Evolutionary conservation across 106 monocot species (phyloP).

Genomic region (Dendrobium nobile): DNA sequence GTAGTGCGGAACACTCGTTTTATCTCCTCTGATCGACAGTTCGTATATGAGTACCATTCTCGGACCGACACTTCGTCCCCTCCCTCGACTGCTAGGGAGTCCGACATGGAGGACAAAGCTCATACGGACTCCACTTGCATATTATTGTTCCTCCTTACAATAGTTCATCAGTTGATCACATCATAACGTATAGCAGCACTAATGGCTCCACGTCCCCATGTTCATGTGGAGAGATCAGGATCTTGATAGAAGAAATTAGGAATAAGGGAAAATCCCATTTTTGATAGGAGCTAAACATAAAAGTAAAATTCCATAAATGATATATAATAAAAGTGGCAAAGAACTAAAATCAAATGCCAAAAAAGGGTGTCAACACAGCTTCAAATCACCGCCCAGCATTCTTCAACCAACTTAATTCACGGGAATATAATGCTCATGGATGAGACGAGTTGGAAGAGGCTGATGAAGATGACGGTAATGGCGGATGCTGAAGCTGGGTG

Average conservation of each 20-base stretch:
- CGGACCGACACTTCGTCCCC: no score
- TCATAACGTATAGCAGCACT: background rate
- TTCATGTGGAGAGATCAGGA: background rate
- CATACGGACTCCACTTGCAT: background rate
- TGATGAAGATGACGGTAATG: background rate
- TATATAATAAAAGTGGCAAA: slow-evolving; percentile 5
- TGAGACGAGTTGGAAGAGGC: background rate
- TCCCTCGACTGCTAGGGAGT: no score
- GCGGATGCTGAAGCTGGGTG: background rate
- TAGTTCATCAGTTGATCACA: background rate
- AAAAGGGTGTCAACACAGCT: background rate
- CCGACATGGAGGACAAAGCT: no score
- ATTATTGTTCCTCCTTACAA: background rate
- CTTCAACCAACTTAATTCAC: no score
- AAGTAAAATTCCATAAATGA: slow-evolving; percentile 24
- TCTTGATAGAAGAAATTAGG: background rate
- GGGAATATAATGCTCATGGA: background rate
- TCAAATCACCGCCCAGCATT: background rate
- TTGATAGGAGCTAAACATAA: no score
- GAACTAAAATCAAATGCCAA: no score
- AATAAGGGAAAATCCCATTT: background rate
- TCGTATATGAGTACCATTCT: no score
- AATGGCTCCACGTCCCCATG: background rate
- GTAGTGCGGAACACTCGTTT: no score
- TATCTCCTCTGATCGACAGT: no score